These are phyloP conservation scores for Candida corydali DNA, from an alignment of 805 yeast genomes.

Conservation along the genomic window DNA sequence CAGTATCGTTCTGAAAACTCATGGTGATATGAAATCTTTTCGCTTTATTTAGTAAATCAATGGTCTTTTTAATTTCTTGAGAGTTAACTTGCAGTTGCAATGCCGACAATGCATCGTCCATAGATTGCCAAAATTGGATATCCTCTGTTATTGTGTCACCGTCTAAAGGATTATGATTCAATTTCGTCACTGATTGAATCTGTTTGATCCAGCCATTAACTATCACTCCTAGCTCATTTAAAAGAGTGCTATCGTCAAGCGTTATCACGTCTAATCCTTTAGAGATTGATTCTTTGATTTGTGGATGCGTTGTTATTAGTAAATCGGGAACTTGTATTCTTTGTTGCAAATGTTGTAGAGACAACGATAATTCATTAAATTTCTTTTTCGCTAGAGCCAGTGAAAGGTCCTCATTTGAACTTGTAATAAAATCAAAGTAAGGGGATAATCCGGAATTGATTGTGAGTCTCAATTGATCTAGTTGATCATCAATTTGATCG, in stretches of 20 bases:
- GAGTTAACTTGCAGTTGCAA: conserved; percentile 56
- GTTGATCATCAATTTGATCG: conserved; percentile 19
- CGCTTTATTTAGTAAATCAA: conserved; percentile 59
- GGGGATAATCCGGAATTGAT: conserved; percentile 65
- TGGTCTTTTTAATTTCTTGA: conserved; percentile 50
- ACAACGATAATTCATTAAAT: conserved; percentile 61
- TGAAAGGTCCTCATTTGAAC: conserved; percentile 13
- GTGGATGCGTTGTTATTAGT: conserved; percentile 46
- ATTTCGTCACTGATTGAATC: conserved; percentile 51
- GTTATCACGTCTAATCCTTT: conserved; percentile 28
- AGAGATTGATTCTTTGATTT: conserved; percentile 22
- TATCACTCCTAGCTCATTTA: conserved; percentile 65
- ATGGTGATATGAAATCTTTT: conserved; percentile 78
- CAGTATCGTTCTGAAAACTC: conserved; percentile 69
- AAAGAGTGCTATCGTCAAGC: conserved; percentile 47
- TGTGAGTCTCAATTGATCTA: conserved; percentile 55
- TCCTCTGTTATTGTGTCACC: conserved; percentile 61
- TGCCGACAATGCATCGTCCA: conserved; percentile 56
- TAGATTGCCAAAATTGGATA: conserved; percentile 70
- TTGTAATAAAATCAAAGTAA: conserved; percentile 52
- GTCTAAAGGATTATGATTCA: conserved; percentile 49
- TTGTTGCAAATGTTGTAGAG: conserved; percentile 65
- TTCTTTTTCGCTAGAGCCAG: conserved; percentile 47
- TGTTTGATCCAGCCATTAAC: conserved; percentile 74
- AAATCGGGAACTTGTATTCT: conserved; percentile 68